A percentile compares a stretch with the other conserved stretches of the same genome.
phyloP scores from a whole-genome alignment of 148 eudicot genomes.

The Dianthus caryophyllus region DNA sequence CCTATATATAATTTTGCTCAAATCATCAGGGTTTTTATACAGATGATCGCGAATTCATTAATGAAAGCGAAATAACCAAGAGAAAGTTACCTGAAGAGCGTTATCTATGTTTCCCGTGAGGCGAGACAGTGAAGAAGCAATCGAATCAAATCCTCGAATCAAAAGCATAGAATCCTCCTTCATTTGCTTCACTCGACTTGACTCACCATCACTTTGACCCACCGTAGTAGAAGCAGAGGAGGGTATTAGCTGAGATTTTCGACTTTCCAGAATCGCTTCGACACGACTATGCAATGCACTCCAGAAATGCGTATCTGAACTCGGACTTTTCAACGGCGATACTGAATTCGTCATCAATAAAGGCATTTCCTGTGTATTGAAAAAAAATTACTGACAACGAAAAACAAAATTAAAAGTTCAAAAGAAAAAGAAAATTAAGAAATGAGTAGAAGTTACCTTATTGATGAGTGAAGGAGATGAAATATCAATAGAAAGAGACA shows the following conservation, averaged over 20 bases:
- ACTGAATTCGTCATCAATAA: constrained; percentile 24
- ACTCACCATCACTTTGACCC: constrained; percentile 34
- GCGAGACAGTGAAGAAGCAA: constrained; percentile 57
- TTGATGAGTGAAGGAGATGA: constrained; percentile 13
- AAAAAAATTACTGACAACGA: too few relatives aligned
- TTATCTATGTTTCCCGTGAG: constrained; percentile 55
- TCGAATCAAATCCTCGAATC: constrained; percentile 81
- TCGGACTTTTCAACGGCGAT: constrained; percentile 49
- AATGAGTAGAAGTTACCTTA: too few relatives aligned
- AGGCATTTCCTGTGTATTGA: too few relatives aligned
- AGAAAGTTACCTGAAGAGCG: constrained; percentile 68
- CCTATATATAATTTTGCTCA: constrained; percentile 30
- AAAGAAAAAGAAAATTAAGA: too few relatives aligned
- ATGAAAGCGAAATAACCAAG: too few relatives aligned
- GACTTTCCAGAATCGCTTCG: constrained; percentile 55
- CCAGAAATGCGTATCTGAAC: constrained; percentile 72
- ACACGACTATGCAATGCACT: constrained; percentile 55
- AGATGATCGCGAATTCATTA: too few relatives aligned
- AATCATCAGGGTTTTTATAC: not conserved
- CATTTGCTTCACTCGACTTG: constrained; percentile 35
- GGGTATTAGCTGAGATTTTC: constrained; percentile 30
- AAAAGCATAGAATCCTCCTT: constrained; percentile 78
- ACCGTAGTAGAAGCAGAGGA: constrained; percentile 26
- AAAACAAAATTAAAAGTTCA: too few relatives aligned
- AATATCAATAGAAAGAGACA: constrained; percentile 20